Evolutionary conservation across 768 basidiomycete species (phyloP), one percentile per base, ranked within the genome.

Genomic region (Tulasnella sp.): DNA sequence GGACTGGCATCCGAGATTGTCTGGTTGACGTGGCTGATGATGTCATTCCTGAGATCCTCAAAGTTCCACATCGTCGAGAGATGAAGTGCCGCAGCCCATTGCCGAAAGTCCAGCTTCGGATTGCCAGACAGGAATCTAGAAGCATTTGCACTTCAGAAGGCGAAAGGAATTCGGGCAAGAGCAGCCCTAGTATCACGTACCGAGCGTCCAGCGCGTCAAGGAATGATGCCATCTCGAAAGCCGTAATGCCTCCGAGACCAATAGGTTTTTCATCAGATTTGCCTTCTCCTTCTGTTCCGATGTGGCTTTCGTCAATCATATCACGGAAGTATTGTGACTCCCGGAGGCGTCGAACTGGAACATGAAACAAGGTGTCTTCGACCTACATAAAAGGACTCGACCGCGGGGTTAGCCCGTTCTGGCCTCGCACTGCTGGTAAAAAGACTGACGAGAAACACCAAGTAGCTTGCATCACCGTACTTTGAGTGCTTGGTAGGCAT

Each of bases 61-160:
- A 67, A 70, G 11, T 69, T n/a, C 74, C 74, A 75, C 74, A 75
- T 75, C 3, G 74, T 75, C 2, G 74, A 7, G 42, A 75, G 67
- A 49, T 54, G 71, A 34, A 72, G 71, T 9, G 71, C 37, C 2
- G 71, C 37, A 22, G 22, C 22, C 42, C 71, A 72, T 11, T 72
- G 37, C 39, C 12, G 2, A 40, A 72, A 72, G 22, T 22, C 31
- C 2, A 72, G 40, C 22, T 45, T 54, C 5, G 39, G 40, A 72
- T 40, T 25, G 7, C 19, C 38, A n/a, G 37, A 11, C 5, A 72
- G 25, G 3, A 49, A 25, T 25, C 74, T 40, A 38, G 25, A 71
- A 5, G 15, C 5, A 7, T 2, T 3, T 8, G 15, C 7, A 4
- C 36, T 1, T 36, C 36, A 31, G 40, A 37, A 19, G 64, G 6